Conservation (phyloP, 2,329 filamentous ascomycete species). For the Pyricularia pennisetigena region DNA sequence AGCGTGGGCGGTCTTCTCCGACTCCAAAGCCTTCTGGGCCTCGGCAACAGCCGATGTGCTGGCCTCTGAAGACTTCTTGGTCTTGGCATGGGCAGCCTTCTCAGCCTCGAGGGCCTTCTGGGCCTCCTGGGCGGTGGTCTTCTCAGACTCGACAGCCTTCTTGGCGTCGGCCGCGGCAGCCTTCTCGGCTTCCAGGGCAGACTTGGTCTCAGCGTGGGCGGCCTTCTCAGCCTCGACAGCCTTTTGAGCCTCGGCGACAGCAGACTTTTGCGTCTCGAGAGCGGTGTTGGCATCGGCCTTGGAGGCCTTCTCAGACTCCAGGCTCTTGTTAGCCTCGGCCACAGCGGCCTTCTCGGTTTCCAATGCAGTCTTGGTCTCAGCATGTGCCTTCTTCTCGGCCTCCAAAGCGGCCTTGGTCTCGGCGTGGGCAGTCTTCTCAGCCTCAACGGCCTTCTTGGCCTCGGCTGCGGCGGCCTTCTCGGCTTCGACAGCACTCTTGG, state of each 20-base stretch:
- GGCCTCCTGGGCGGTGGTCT: neutral
- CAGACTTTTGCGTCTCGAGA: slow-evolving; percentile 4
- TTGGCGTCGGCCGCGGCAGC: neutral
- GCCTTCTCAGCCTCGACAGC: slow-evolving; percentile 4
- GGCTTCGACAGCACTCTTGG: neutral
- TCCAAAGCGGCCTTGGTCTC: neutral
- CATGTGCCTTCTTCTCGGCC: neutral
- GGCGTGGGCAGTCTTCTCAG: neutral
- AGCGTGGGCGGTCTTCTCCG: neutral
- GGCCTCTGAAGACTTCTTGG: slow-evolving; percentile 1
- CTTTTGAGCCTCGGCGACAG: slow-evolving; percentile 2
- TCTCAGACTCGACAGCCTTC: neutral
- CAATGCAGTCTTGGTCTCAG: slow-evolving; percentile 1
- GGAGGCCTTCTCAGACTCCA: neutral
- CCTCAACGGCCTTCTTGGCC: slow-evolving; percentile 1
- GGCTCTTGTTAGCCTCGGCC: neutral
- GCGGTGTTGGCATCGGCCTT: neutral
- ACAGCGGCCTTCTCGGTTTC: slow-evolving; percentile 2
- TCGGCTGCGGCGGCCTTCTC: slow-evolving; percentile 2
- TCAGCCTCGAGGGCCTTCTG: slow-evolving; percentile 2
- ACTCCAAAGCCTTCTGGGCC: slow-evolving; percentile 2
- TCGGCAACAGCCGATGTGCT: neutral
- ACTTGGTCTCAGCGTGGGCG: slow-evolving; percentile 5
- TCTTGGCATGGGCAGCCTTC: slow-evolving; percentile 1
- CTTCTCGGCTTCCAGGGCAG: neutral